These are phyloP conservation scores for Xylaria digitata DNA, from an alignment of 2,329 filamentous ascomycete genomes.

Conservation along the genomic window DNA sequence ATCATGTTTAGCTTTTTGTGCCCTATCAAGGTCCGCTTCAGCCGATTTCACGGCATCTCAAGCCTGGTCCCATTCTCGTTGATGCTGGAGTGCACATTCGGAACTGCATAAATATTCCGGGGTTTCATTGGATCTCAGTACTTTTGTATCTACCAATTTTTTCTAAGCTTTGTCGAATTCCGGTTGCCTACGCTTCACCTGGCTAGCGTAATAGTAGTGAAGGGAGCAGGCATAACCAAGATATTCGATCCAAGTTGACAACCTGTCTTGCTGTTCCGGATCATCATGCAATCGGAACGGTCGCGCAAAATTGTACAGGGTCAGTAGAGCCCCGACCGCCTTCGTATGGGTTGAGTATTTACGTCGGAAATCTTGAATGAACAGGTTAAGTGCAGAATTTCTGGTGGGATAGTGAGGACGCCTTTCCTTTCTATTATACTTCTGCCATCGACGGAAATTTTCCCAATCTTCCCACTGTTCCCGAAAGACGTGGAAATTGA, in stretches of 20 bases:
- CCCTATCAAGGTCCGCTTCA: neutral
- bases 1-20: neutral
- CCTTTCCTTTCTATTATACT: neutral
- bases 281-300: slow-evolving; percentile 72
- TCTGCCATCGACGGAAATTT: slow-evolving; percentile 3
- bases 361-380: neutral
- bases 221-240: slow-evolving; percentile 46
- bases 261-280: slow-evolving; percentile 46
- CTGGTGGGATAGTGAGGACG: neutral
- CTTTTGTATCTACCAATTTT: slow-evolving; percentile 47
- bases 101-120: slow-evolving; percentile 41
- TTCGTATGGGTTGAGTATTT: neutral
- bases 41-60: neutral
- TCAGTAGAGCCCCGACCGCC: slow-evolving; percentile 6
- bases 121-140: slow-evolving; percentile 47
- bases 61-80: neutral
- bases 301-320: slow-evolving; percentile 66
- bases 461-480: neutral
- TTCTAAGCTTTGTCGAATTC: slow-evolving; percentile 49
- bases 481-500: slow-evolving; percentile 4
- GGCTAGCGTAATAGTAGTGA: slow-evolving; percentile 36
- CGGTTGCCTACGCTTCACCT: slow-evolving; percentile 40
- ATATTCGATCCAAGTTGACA: slow-evolving; percentile 56
- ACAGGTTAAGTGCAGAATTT: neutral
- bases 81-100: neutral